Conservation (phyloP, 371 early-diverging fungal genomes). For the Neoconidiobolus thromboides region DNA sequence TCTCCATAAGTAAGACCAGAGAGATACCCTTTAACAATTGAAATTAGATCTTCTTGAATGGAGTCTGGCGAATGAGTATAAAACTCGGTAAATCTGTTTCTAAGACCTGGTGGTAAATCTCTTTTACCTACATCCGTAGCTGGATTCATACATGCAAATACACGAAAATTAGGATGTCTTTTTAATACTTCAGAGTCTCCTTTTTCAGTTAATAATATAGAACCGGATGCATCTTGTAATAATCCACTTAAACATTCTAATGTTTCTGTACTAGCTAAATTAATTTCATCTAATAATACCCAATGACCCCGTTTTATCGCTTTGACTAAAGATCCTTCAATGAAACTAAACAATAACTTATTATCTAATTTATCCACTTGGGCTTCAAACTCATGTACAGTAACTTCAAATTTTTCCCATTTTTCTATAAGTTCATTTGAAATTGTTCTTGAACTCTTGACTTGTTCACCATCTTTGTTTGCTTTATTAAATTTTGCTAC, state of each 20-base stretch:
- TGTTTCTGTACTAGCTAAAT: slow-evolving; percentile 90
- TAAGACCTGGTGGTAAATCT: slow-evolving; percentile 79
- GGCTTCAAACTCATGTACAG: slow-evolving; percentile 37
- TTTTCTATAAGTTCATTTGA: slow-evolving; percentile 20
- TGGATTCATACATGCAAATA: slow-evolving; percentile 99
- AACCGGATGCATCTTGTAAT: slow-evolving; percentile 63
- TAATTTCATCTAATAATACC: slow-evolving; percentile 98
- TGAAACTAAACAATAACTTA: slow-evolving; percentile 78
- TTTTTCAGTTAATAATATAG: slow-evolving; percentile 70
- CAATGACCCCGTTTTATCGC: slow-evolving; percentile 88
- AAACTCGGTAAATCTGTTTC: slow-evolving; percentile 85
- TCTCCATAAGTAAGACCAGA: slow-evolving; percentile 32
- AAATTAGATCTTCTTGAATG: slow-evolving; percentile 54
- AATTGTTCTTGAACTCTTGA: slow-evolving; percentile 10
- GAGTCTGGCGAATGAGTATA: slow-evolving; percentile 86
- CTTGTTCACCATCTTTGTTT: slow-evolving; percentile 10
- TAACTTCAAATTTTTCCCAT: slow-evolving; percentile 38
- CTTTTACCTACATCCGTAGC: slow-evolving; percentile 98
- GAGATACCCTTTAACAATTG: slow-evolving; percentile 64
- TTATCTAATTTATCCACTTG: slow-evolving; percentile 53
- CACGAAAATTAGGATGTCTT: slow-evolving; percentile 87
- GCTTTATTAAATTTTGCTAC: slow-evolving; percentile 16
- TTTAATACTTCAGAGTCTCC: slow-evolving; percentile 74
- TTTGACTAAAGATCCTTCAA: slow-evolving; percentile 83
- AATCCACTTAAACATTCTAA: slow-evolving; percentile 79